A percentile compares a stretch with the other conserved stretches of the same genome.
These are phyloP conservation scores for Breviolum minutum DNA, from an alignment of 73 alveolate genomes.

Conservation along the genomic window DNA sequence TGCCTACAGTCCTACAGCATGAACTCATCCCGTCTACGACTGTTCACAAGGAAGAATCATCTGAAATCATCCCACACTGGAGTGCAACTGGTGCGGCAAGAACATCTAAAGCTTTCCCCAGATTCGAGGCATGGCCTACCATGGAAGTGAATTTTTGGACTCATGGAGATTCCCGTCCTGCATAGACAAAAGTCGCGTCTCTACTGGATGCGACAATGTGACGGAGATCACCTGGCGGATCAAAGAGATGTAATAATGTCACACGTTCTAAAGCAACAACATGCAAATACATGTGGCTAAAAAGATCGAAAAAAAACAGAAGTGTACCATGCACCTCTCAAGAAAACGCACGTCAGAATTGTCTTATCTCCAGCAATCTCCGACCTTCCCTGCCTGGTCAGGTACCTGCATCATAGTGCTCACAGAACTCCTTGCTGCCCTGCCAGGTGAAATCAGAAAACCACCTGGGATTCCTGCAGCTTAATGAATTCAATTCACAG, in stretches of 20 bases:
- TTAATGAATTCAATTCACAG: not conserved
- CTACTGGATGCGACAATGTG: not conserved
- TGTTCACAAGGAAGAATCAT: not conserved
- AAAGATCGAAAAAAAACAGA: no score
- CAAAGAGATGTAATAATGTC: not conserved
- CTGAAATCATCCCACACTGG: not conserved
- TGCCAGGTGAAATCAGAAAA: not conserved
- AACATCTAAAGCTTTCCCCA: not conserved
- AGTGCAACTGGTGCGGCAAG: not conserved
- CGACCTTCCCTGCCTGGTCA: not conserved
- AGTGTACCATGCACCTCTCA: no score
- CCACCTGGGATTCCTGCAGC: not conserved
- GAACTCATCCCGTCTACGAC: no score
- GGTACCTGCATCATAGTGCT: constrained; percentile 46
- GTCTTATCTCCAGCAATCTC: not conserved
- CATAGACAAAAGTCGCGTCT: constrained; percentile 1
- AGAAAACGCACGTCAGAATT: not conserved
- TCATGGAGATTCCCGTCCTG: not conserved
- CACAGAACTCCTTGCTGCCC: constrained; percentile 31
- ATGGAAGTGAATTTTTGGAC: not conserved
- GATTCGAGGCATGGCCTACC: not conserved
- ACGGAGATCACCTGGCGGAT: constrained; percentile 34
- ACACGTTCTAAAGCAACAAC: not conserved
- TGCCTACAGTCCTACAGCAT: not conserved
- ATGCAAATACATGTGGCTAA: not conserved